Conservation (phyloP, 305 asterid species). For the Plantago rigida region DNA sequence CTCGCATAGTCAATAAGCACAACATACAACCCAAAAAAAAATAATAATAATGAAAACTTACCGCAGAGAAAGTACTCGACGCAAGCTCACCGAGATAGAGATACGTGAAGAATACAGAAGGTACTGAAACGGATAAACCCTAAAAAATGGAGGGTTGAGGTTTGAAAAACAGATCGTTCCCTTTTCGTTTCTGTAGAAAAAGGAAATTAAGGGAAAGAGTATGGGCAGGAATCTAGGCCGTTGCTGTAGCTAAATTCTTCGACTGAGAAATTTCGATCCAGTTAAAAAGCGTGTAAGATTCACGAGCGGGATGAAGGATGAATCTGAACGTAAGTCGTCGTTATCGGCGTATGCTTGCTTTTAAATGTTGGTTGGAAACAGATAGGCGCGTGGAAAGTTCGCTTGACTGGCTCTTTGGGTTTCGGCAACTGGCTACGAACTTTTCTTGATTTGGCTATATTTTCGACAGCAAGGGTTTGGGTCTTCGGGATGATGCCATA, state of each 20-base stretch:
- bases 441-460: too few relatives aligned
- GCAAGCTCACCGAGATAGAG: constrained; percentile 21
- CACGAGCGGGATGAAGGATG: neutral
- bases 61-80: constrained; percentile 45
- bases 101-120: constrained; percentile 11
- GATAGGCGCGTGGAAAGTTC: neutral
- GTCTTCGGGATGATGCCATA: too few relatives aligned
- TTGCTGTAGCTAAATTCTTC: neutral
- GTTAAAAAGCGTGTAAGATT: neutral
- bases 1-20: neutral
- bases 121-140: constrained; percentile 28
- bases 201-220: neutral
- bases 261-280: neutral
- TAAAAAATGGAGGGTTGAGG: constrained; percentile 21
- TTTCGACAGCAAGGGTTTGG: too few relatives aligned
- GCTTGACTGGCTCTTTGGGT: neutral
- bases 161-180: constrained; percentile 20
- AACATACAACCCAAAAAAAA: neutral
- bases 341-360: too few relatives aligned
- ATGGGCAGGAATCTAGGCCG: neutral
- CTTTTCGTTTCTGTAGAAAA: neutral
- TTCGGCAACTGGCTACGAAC: too few relatives aligned
- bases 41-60: constrained; percentile 21
- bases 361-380: neutral
- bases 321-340: neutral